Base-by-base conservation (phyloP, 495 filamentous ascomycete genomes). In the Hypoxylon lenormandii region DNA sequence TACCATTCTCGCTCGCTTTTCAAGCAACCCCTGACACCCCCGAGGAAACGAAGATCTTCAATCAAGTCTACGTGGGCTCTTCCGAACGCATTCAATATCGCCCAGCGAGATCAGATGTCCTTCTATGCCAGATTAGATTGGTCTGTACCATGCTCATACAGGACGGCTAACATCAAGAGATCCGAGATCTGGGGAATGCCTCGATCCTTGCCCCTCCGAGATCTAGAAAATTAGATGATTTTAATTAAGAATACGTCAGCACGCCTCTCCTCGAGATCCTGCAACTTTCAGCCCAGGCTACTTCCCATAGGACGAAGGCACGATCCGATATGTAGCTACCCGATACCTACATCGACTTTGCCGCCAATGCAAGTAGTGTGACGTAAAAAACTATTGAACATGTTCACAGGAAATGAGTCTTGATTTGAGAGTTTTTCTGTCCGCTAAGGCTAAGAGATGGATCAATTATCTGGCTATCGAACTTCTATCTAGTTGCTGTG, bases 261-360 rank as follows among this genome's bases (percentile, higher is more conserved):
- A 46, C 37, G 16, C 57, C 60, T 61, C 15, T 40, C 45, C 50
- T 47, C 57, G 13, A 70, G 67, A 70, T 70, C 67, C 57, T 70
- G 67, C 67, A 70, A 61, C 15, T 62, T n/a, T 57, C 36, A 50
- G 42, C 18, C 23, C 30, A 49, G 16, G 16, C 67, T 8, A 16
- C 52, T 62, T 56, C 51, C 38, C 40, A 70, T 70, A 53, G 56
- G 67, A 40, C 46, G 46, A 64, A 58, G 61, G 47, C 67, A 58
- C 56, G 61, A 70, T 70, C 67, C 67, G 67, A 66, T 36, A 45
- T 70, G 61, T 52, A 38, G 19, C 55, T 36, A 66, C 18, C 67
- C 67, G 67, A 61, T 55, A 5, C 26, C 55, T n/a, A 28, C 28
- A 47, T 45, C 23, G 42, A 26, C 16, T 22, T 54, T 10, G 23